Base-by-base conservation (phyloP, 2,329 filamentous ascomycete species). In the Fusarium dimerum region DNA sequence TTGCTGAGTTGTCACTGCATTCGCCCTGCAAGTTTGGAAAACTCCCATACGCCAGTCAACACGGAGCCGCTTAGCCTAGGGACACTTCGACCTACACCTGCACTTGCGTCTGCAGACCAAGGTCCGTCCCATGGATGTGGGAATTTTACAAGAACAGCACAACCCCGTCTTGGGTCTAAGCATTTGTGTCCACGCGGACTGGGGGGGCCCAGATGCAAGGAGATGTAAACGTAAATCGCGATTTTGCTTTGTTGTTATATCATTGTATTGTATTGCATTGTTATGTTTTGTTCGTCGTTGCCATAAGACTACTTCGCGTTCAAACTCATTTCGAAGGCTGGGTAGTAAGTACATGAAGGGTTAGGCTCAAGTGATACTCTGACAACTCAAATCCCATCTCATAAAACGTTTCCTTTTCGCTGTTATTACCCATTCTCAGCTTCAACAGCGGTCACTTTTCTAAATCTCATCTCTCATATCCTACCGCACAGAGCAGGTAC, bases 381-480 rank as follows among this genome's bases (percentile, higher is more conserved):
- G 55, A 2, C 47, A 44, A 26, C 7, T 46, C 34, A 39, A 43
- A 55, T 40, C 47, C 51, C 29, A 48, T 42, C 51, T 47, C 34
- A 32, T 43, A 55, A 16, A 5, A 13, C 36, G 5, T 39, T 39
- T 9, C 3, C 36, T 16, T 16, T 16, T 16, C 36, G 5, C 36
- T 39, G 5, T 16, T 5, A 39, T 13, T 9, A 39, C 5, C 3
- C 36, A 39, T 39, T 9, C 36, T 39, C 36, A 5, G 12, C 43
- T 32, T 38, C 15, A 11, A 40, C 26, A 45, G 38, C 45, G 34
- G 54, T 43, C 51, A 32, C 16, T 9, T 30, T 30, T 7, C 20
- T 7, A 26, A 26, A 26, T 26, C 20, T 26, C 20, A 26, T 26
- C 20, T 26, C 20, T 26, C 20, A 26, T 26, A 26, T 26, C 20